Evolutionary conservation across 257 asterid genomes (phyloP).

Genomic region (Rubia yunnanensis): DNA sequence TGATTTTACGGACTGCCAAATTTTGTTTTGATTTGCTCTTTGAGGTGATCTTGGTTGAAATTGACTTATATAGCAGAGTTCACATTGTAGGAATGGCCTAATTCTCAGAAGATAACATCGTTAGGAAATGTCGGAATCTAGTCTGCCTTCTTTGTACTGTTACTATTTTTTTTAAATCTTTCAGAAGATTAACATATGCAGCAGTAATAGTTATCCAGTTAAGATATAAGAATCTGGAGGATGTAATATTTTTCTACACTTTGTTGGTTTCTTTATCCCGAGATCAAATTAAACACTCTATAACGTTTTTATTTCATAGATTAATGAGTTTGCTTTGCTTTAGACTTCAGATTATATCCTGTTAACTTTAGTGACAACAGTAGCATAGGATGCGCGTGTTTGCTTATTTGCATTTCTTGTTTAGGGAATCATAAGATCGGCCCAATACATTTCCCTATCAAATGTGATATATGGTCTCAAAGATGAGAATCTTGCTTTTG

Average conservation of each 20-base stretch:
- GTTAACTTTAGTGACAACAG: not conserved
- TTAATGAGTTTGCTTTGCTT: not conserved
- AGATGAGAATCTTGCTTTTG: not conserved
- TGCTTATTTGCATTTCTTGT: not conserved
- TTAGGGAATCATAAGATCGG: not conserved
- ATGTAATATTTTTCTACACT: not conserved
- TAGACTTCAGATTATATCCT: not conserved
- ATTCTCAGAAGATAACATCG: not conserved
- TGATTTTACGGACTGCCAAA: constrained; percentile 2
- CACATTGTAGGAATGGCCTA: not conserved
- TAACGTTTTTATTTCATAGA: not conserved
- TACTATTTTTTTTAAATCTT: not conserved
- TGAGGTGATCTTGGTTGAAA: not conserved
- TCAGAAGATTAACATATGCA: not conserved
- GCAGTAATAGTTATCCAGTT: not conserved
- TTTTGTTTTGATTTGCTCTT: not conserved
- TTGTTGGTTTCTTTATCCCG: not conserved
- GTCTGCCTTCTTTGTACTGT: constrained; percentile 4
- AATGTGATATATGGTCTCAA: not conserved
- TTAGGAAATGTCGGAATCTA: not conserved
- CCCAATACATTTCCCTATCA: not conserved
- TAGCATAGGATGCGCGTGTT: not conserved
- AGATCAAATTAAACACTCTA: too few relatives aligned
- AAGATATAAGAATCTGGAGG: not conserved
- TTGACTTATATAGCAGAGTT: not conserved